These are phyloP conservation scores for Alnus rubra DNA, from an alignment of 306 rosid genomes.

Conservation along the genomic window DNA sequence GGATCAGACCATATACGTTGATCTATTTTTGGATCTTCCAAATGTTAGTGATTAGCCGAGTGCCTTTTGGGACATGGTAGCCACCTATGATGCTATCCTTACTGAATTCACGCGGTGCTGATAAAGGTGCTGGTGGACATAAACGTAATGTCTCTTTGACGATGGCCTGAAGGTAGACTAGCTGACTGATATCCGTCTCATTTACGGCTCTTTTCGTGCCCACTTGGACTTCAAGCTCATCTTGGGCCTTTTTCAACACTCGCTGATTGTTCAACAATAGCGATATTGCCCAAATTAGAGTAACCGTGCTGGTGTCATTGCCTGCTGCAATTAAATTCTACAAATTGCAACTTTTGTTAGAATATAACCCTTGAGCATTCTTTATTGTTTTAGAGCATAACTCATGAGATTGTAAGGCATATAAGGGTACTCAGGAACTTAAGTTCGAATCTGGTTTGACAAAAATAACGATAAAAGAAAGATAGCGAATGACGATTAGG, in stretches of 20 bases:
- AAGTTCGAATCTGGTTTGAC: no score
- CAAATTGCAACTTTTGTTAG: background rate
- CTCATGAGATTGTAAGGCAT: no score
- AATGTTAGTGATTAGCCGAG: slow-evolving; percentile 45
- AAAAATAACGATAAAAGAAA: no score
- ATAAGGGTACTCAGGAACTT: no score
- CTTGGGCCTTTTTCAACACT: no score
- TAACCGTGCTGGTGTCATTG: slow-evolving; percentile 45
- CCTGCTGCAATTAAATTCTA: slow-evolving; percentile 29
- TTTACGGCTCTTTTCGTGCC: no score
- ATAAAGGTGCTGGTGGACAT: slow-evolving; percentile 47
- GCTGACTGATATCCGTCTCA: slow-evolving; percentile 35
- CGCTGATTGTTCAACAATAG: no score
- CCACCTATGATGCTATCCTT: slow-evolving; percentile 43
- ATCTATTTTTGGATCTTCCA: slow-evolving; percentile 58
- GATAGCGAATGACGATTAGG: no score
- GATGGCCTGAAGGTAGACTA: slow-evolving; percentile 54
- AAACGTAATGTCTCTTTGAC: slow-evolving; percentile 44
- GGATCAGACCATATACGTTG: slow-evolving; percentile 48
- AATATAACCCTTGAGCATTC: no score
- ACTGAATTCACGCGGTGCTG: slow-evolving; percentile 36
- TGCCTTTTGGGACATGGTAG: slow-evolving; percentile 46
- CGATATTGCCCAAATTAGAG: slow-evolving; percentile 15
- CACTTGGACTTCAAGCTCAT: no score
- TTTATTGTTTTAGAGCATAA: no score